Base-by-base conservation (phyloP, 2,329 filamentous ascomycete species). In the Pyrenochaeta sp. region DNA sequence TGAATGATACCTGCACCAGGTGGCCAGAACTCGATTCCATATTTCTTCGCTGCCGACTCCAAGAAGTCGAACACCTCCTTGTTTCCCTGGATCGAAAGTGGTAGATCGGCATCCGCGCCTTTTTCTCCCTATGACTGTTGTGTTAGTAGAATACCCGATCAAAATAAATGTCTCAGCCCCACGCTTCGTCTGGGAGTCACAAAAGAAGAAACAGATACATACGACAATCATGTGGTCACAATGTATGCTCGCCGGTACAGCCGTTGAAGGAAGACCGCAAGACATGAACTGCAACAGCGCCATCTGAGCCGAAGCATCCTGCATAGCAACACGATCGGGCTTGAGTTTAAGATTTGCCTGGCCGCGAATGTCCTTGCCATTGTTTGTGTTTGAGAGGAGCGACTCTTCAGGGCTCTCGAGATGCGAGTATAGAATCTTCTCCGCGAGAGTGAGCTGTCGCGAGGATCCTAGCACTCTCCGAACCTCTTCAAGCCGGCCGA, bases 281-380 rank as follows among this genome's bases (percentile, higher is more conserved):
- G 91, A 91, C 94, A 99, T 99, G 83, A 99, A 99, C 79, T 99
- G 95, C 67, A 99, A 81, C 61, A 99, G 82, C 1, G 95, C 95
- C 95, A 99, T 99, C 81, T 99, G 95, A 5, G 95, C 95, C 27
- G 92, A 97, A 12, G 95, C 95, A 81, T 99, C 95, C 79, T 99
- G 95, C 95, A 99, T 99, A 61, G 96, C 96, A 66, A 98, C 95
- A 47, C 95, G 87, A 77, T 99, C 95, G 18, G 95, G 95, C 78
- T 97, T 97, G 77, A 99, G 89, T 82, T 96, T 96, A 78, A 99
- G 84, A 75, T 96, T 98, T 45, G 92, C 93, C 72, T 87, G 87
- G 64, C 94, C 94, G 36, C 95, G 87, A 58, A 99, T 89, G 69
- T 89, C 85, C 45, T 85, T 85, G 64, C 93, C 94, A 84, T 93